These are phyloP conservation scores for Aureobasidium leucospermi DNA, from an alignment of 2,329 filamentous ascomycete species.

Conservation along the genomic window DNA sequence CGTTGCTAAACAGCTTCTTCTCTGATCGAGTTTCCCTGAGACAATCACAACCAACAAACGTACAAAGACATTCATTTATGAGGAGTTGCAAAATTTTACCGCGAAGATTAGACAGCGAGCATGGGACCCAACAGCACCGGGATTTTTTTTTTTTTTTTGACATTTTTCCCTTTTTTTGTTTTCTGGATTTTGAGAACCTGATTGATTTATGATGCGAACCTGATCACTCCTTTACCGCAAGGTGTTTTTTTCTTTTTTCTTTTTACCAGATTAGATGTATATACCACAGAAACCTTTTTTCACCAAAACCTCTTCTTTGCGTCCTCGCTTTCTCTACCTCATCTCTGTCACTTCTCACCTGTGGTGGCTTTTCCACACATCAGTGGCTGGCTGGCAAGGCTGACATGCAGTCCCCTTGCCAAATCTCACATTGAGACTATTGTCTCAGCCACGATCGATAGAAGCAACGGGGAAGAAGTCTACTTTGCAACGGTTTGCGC, in stretches of 20 bases:
- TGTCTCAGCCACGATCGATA: not conserved
- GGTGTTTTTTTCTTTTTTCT: not conserved
- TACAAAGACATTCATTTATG: not conserved
- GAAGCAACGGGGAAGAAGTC: not conserved
- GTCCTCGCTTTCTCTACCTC: not conserved
- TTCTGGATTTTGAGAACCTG: not conserved
- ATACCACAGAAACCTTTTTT: not conserved
- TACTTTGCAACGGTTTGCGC: not conserved
- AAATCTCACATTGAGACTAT: too few relatives aligned
- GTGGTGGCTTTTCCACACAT: not conserved
- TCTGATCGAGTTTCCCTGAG: not conserved
- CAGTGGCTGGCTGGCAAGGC: not conserved
- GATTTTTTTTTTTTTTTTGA: not conserved
- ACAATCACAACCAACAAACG: not conserved
- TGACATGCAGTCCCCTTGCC: too few relatives aligned
- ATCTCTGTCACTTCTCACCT: too few relatives aligned
- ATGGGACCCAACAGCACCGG: not conserved
- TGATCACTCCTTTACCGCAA: not conserved
- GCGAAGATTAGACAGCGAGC: not conserved
- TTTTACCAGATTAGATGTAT: not conserved
- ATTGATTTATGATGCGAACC: not conserved
- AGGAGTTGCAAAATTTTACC: not conserved
- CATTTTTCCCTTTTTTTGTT: not conserved
- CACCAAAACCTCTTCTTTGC: not conserved
- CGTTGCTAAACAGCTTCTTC: constrained; percentile 8